Base-by-base conservation (phyloP, 768 basidiomycete species). In the Lactarius indigo region DNA sequence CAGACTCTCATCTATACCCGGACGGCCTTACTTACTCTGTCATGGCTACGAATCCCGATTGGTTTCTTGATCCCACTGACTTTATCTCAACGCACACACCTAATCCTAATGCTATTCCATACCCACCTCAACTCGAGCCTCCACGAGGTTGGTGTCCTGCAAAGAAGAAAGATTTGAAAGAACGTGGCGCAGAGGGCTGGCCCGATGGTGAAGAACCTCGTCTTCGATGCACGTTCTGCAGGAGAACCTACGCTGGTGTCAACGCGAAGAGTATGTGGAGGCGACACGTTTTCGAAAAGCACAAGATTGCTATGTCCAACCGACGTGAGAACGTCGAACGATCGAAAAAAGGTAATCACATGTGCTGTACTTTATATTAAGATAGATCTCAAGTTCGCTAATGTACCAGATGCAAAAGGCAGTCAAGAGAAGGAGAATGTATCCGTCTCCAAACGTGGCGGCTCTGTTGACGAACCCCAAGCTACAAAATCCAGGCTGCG, bases 261-360 rank as follows among this genome's bases (percentile, higher is more conserved):
- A 94, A 94, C 74, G 92, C 91, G 7, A 92, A 93, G 77, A 92
- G 91, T 73, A 94, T 94, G 91, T 94, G 91, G 91, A 79, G 91
- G 66, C 82, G 91, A 57, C 91, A 94, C 75, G 91, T 94, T 35
- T 92, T 89, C 69, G 92, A 94, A 77, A 92, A 93, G 73, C 91
- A 94, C 75, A 92, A 91, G 76, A 90, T 94, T 72, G 90, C 91
- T 44, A 93, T 94, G 92, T 83, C 90, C 42, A 94, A 94, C 72
- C 83, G 92, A 37, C 86, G 92, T 61, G 92, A 91, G 69, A 86
- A 82, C 59, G 79, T 79, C 58, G 88, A 90, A 58, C 82, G 85
- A 57, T 83, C 82, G 66, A 83, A 90, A 39, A 74, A 74, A 63
- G 75, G 72, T 60, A 85, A 84, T 69, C 89, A 90, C 91, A 77